phyloP scores from a whole-genome alignment of 192 early-diverging fungal species.

The Podila verticillata region DNA sequence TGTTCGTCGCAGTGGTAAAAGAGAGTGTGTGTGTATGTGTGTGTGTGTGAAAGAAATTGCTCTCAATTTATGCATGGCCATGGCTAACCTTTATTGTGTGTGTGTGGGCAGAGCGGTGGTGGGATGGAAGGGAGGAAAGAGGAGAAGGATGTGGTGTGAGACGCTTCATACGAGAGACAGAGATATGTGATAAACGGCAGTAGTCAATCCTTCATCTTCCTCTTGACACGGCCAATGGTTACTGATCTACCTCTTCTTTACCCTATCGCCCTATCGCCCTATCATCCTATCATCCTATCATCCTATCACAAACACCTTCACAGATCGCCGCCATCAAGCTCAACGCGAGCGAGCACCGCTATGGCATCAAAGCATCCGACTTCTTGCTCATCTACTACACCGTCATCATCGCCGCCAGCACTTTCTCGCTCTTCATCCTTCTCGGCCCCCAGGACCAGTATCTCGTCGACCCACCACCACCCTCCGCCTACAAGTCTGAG shows the following conservation, averaged over 20 bases:
- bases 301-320: neutral
- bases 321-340: slow-evolving; percentile 21
- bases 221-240: too few species aligned
- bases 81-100: too few species aligned
- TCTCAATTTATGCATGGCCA: neutral
- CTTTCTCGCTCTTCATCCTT: slow-evolving; percentile 33
- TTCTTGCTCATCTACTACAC: slow-evolving; percentile 24
- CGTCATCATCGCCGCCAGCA: slow-evolving; percentile 14
- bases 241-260: neutral
- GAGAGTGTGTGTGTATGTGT: neutral
- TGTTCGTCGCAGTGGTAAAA: neutral
- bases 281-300: neutral
- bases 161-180: too few species aligned
- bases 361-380: slow-evolving; percentile 28
- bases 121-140: neutral
- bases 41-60: neutral
- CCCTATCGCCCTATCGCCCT: too few species aligned
- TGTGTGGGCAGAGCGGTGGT: too few species aligned
- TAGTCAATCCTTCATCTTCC: too few species aligned
- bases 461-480: slow-evolving; percentile 26
- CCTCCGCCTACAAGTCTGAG: slow-evolving; percentile 17
- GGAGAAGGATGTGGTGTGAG: neutral
- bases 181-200: too few species aligned
- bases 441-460: neutral
- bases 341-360: slow-evolving; percentile 33